Base-by-base conservation (phyloP, 2,329 filamentous ascomycete genomes). In the Penicillium sp. region DNA sequence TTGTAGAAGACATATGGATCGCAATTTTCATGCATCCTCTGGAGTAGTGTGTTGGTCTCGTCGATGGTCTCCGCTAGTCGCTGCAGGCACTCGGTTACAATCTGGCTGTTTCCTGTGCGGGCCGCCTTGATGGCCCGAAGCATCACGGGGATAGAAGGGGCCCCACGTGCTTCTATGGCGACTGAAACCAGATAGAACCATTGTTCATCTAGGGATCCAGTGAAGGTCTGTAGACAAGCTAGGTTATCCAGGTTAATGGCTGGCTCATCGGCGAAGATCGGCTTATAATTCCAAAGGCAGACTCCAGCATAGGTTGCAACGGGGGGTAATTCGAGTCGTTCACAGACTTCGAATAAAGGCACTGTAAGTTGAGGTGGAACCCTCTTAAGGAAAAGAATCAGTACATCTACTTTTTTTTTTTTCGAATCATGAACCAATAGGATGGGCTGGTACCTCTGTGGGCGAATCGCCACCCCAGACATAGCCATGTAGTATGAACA, bases 101-200 rank as follows among this genome's bases (percentile, higher is more conserved):
- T 80, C n/a, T 72, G 69, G 33, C 75, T 78, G 61, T 97, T 85
- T 51, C 80, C 78, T 19, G 77, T 72, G 43, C 88, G 81, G 21
- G 84, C 90, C 32, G 90, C 90, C 45, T 80, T 76, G 50, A 98
- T 90, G 41, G 93, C 93, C 35, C 83, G 78, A 37, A 98, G 76
- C 88, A 96, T 95, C 51, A 95, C 73, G 0, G 89, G 83, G 46
- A 98, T 83, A 51, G 90, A 86, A 3, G 89, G 87, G 0, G 84
- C 93, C 24, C 88, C 91, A 49, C 88, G 84, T 48, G 90, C 89
- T 71, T 98, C 93, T 56, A 98, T 96, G 54, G 91, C 93, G 3
- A 96, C 87, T 0, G 89, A 96, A 45, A 97, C 82, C 12, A 98
- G 77, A 67, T 97, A 98, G 67, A 98, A 98, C 93, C 93, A 98